These are phyloP conservation scores for Elsinoe perseae DNA, from an alignment of 2,329 filamentous ascomycete genomes.

Conservation along the genomic window DNA sequence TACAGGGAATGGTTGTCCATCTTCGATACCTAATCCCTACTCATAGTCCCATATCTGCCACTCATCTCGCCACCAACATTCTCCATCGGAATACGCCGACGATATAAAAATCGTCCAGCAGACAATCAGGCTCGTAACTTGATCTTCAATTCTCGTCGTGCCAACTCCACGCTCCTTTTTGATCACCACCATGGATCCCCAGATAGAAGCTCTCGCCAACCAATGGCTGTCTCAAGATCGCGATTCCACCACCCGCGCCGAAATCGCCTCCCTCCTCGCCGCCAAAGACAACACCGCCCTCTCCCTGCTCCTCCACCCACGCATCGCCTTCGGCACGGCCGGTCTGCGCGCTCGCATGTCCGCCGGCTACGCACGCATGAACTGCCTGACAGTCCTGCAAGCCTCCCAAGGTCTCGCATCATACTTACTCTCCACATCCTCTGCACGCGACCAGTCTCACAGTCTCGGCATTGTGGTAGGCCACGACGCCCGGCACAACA, in stretches of 20 bases:
- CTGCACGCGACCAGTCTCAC: conserved; percentile 32
- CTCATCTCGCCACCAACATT: not conserved
- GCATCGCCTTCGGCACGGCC: conserved; percentile 56
- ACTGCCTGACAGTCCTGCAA: conserved; percentile 36
- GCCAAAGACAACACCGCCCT: conserved; percentile 41
- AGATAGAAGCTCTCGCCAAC: conserved; percentile 34
- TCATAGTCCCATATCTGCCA: not conserved
- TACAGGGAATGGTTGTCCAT: too few species aligned
- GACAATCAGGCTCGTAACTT: not conserved
- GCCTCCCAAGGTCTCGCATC: conserved; percentile 58
- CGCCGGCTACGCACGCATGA: conserved; percentile 50
- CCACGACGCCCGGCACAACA: conserved; percentile 56
- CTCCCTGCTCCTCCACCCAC: conserved; percentile 45
- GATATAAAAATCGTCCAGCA: not conserved
- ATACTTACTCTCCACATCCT: conserved; percentile 44
- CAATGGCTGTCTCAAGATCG: conserved; percentile 54
- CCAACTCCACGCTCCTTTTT: too few species aligned
- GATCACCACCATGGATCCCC: not conserved
- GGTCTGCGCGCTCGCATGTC: conserved; percentile 58
- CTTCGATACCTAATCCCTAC: too few species aligned
- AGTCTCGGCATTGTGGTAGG: conserved; percentile 55
- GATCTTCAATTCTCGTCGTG: not conserved
- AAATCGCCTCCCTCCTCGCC: conserved; percentile 47
- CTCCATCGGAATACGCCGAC: not conserved
- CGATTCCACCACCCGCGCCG: conserved; percentile 45